These are phyloP conservation scores for Phanerodontia chrysosporium DNA, from an alignment of 768 basidiomycete genomes.

Conservation along the genomic window DNA sequence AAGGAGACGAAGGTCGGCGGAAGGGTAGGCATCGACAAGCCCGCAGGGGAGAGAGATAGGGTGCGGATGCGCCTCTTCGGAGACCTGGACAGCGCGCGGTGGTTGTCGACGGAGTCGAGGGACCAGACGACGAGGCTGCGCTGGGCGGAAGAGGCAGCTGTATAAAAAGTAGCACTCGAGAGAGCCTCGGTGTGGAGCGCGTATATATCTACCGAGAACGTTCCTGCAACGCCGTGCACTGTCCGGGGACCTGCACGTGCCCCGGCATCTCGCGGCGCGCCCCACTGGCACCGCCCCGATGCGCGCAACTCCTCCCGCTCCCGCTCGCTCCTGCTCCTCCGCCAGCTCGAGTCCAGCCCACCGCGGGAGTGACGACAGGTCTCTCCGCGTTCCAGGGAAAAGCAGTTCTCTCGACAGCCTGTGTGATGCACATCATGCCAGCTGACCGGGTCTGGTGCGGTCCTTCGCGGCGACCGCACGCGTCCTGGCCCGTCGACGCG, in stretches of 20 bases:
- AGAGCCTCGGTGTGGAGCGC: no score
- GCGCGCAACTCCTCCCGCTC: no score
- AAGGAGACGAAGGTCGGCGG: slow-evolving; percentile 17
- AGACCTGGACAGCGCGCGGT: background rate
- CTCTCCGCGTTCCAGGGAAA: background rate
- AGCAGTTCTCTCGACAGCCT: background rate
- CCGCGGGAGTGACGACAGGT: background rate
- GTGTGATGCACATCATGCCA: background rate
- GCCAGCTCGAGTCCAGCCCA: background rate
- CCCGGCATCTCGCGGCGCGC: background rate
- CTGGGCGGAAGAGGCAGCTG: background rate
- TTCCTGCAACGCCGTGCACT: background rate
- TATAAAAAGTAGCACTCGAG: background rate
- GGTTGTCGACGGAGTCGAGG: slow-evolving; percentile 4
- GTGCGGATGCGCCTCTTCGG: background rate
- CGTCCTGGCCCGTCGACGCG: background rate
- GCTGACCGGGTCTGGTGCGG: background rate
- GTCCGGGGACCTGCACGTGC: background rate
- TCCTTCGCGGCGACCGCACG: background rate
- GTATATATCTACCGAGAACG: background rate
- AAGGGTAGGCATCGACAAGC: slow-evolving; percentile 21
- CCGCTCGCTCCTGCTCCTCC: no score
- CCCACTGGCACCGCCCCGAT: background rate
- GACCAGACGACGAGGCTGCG: background rate
- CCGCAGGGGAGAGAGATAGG: background rate